Percentiles rank a stretch among this genome's conserved stretches.
Conservation (phyloP, 768 basidiomycete genomes). For the Austroboletus festivus region DNA sequence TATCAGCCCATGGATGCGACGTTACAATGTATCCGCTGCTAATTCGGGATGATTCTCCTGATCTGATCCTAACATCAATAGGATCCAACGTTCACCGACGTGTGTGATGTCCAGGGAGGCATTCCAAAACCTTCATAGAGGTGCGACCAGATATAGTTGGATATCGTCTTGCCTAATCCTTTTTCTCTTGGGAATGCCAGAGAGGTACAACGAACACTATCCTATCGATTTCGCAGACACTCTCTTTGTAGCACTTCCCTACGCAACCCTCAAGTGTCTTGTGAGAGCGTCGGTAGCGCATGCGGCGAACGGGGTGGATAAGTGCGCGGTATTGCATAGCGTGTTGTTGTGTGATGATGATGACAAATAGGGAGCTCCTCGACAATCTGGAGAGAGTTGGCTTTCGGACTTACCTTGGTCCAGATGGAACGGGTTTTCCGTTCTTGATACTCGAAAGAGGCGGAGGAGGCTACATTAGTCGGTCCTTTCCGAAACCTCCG, state of each 20-base stretch:
- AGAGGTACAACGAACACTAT: slow-evolving; percentile 25
- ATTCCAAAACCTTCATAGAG: slow-evolving; percentile 5
- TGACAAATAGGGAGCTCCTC: slow-evolving; percentile 33
- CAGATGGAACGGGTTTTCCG: slow-evolving; percentile 36
- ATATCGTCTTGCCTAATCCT: not conserved
- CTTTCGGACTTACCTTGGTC: slow-evolving; percentile 38
- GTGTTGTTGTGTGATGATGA: not conserved
- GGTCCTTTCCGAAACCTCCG: not conserved
- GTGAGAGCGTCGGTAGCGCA: not conserved
- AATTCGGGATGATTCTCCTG: slow-evolving; percentile 28
- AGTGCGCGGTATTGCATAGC: slow-evolving; percentile 6
- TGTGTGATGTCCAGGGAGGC: slow-evolving; percentile 23
- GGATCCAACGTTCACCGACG: slow-evolving; percentile 31
- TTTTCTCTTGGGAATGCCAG: slow-evolving; percentile 6
- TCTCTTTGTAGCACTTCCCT: slow-evolving; percentile 22
- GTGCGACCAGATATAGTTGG: slow-evolving; percentile 3
- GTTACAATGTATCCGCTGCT: slow-evolving; percentile 22
- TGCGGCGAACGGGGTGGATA: slow-evolving; percentile 21
- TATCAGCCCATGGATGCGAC: slow-evolving; percentile 27
- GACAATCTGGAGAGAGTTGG: slow-evolving; percentile 36
- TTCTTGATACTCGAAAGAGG: slow-evolving; percentile 30
- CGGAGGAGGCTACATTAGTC: slow-evolving; percentile 41
- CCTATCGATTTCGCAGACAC: slow-evolving; percentile 27
- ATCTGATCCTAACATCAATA: not conserved
- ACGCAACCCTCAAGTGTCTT: slow-evolving; percentile 15